Evolutionary conservation across 2,329 filamentous ascomycete genomes (phyloP).

Genomic region (Geosmithia morbida): DNA sequence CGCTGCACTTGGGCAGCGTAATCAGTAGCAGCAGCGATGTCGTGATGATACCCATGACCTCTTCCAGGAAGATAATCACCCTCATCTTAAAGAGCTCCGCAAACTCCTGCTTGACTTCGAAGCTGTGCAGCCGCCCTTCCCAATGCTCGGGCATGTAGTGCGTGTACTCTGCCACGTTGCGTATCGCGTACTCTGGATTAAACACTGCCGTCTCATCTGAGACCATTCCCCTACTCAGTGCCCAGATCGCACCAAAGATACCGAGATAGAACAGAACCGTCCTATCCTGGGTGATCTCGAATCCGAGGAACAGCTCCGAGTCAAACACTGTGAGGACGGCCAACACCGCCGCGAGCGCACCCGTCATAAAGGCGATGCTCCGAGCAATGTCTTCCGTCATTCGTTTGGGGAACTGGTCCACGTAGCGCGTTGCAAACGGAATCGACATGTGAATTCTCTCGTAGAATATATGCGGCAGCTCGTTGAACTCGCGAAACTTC

Average conservation of each 20-base stretch:
- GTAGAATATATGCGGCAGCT: conserved; percentile 82
- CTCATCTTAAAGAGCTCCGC: conserved; percentile 84
- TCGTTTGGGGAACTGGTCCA: conserved; percentile 92
- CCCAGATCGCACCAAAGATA: conserved; percentile 71
- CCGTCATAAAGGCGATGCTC: conserved; percentile 77
- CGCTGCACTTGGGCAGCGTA: conserved; percentile 74
- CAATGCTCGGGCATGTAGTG: conserved; percentile 85
- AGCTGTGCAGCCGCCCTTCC: conserved; percentile 80
- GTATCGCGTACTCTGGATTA: conserved; percentile 79
- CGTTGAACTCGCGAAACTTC: conserved; percentile 98
- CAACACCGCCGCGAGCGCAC: conserved; percentile 74
- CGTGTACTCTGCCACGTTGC: conserved; percentile 81
- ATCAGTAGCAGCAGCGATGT: conserved; percentile 82
- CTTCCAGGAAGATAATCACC: conserved; percentile 80
- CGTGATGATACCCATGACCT: conserved; percentile 82
- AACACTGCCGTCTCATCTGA: conserved; percentile 83
- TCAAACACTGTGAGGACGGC: conserved; percentile 76
- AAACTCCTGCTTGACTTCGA: conserved; percentile 86
- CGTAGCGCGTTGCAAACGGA: conserved; percentile 79
- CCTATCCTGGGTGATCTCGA: conserved; percentile 79
- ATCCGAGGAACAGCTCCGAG: conserved; percentile 77
- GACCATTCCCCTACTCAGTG: conserved; percentile 66
- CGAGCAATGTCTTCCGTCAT: conserved; percentile 77
- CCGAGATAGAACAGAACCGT: conserved; percentile 87
- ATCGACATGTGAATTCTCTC: conserved; percentile 89